Evolutionary conservation across 441 rosid genomes (phyloP).

Genomic region (Daphne laureola): DNA sequence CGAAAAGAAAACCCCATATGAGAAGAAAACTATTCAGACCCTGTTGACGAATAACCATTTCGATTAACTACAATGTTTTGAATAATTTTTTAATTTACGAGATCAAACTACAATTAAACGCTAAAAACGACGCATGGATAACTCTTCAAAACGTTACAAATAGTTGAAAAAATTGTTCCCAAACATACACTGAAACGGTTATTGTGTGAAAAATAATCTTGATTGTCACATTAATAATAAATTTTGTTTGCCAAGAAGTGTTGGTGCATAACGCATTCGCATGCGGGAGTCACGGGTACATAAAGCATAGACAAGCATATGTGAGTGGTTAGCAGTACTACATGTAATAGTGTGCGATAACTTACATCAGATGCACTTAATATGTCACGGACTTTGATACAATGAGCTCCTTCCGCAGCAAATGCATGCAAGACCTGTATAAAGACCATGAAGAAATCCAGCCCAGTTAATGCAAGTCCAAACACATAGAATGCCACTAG

Average conservation of each 20-base stretch:
- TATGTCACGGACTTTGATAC: conserved; percentile 80
- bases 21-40: background rate
- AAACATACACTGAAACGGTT: too few relatives aligned
- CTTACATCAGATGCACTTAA: conserved; percentile 89
- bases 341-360: conserved; percentile 2
- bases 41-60: background rate
- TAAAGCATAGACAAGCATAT: background rate
- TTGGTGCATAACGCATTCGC: too few relatives aligned
- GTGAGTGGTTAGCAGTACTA: background rate
- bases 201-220: too few relatives aligned
- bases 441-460: conserved; percentile 1
- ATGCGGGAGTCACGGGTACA: background rate
- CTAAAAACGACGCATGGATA: too few relatives aligned
- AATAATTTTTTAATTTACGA: too few relatives aligned
- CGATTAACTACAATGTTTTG: background rate
- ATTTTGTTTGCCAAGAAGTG: too few relatives aligned
- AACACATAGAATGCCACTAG: background rate
- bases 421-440: conserved; percentile 91
- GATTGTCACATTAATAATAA: too few relatives aligned
- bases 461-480: background rate
- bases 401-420: conserved; percentile 96
- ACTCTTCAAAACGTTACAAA: too few relatives aligned
- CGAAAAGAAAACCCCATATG: background rate
- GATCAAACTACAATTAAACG: background rate
- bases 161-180: too few relatives aligned